phyloP scores from a whole-genome alignment of 1,284 basidiomycete genomes.

The Boletus calvinii region DNA sequence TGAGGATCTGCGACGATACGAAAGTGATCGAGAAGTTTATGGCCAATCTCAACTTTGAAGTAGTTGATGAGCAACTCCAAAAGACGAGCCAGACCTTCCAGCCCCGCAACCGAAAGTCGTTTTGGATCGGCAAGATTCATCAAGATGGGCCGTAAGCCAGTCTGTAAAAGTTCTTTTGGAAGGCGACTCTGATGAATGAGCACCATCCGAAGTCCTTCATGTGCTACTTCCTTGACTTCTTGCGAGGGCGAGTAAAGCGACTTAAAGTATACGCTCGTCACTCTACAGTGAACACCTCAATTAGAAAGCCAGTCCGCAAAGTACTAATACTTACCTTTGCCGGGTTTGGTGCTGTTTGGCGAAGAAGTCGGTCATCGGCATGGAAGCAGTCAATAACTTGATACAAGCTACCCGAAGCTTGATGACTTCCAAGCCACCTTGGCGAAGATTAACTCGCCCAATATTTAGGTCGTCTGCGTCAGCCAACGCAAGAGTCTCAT shows the following conservation, averaged over 20 bases:
- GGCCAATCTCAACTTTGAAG: conserved; percentile 99
- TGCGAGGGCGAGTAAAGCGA: conserved; percentile 93
- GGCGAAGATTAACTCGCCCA: conserved; percentile 73
- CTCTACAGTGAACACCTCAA: conserved; percentile 45
- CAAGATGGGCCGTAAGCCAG: conserved; percentile 92
- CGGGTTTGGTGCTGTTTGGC: conserved; percentile 79
- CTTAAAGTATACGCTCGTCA: conserved; percentile 98
- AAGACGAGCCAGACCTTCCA: conserved; percentile 95
- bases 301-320: conserved; percentile 9
- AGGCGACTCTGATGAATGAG: conserved; percentile 88
- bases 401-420: conserved; percentile 96
- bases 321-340: conserved; percentile 60
- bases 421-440: conserved; percentile 81
- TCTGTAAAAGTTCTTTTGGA: conserved; percentile 95
- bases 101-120: conserved; percentile 88
- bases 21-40: conserved; percentile 97
- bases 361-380: conserved; percentile 94
- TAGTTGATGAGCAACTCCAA: conserved; percentile 96
- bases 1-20: conserved; percentile 84
- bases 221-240: conserved; percentile 95
- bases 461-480: conserved; percentile 92
- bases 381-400: conserved; percentile 88
- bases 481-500: conserved; percentile 93
- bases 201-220: conserved; percentile 90
- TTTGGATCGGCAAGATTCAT: conserved; percentile 99